phyloP scores from a whole-genome alignment of 2,329 filamentous ascomycete genomes.

The Coniochaeta sp. region DNA sequence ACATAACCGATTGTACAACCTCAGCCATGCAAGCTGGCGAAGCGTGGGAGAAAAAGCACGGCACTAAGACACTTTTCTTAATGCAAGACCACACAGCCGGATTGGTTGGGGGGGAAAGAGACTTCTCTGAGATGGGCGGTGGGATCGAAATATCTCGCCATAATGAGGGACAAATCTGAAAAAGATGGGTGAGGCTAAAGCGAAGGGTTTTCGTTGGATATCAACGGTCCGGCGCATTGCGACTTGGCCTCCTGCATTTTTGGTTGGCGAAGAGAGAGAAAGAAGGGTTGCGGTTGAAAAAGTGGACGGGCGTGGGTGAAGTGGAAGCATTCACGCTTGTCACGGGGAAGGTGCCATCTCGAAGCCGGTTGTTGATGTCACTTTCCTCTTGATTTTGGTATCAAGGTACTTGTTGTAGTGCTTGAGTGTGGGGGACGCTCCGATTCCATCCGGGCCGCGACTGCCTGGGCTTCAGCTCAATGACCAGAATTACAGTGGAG shows the following conservation, averaged over 20 bases:
- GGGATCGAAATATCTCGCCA: not conserved
- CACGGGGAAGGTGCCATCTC: not conserved
- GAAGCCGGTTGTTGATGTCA: not conserved
- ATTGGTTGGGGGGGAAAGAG: not conserved
- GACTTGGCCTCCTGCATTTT: not conserved
- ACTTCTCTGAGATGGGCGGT: not conserved
- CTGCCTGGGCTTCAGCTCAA: constrained; percentile 1
- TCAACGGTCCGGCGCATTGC: not conserved
- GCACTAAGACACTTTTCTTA: not conserved
- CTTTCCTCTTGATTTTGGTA: not conserved
- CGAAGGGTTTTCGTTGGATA: not conserved
- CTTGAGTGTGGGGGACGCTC: not conserved
- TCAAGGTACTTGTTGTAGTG: not conserved
- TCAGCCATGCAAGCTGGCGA: not conserved
- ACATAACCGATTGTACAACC: not conserved
- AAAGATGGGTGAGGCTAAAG: not conserved
- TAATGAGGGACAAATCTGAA: not conserved
- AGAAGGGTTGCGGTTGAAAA: not conserved
- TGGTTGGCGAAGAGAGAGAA: constrained; percentile 1
- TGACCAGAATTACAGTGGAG: not conserved
- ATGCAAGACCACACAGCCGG: not conserved
- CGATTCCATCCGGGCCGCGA: constrained; percentile 1
- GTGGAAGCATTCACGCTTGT: not conserved
- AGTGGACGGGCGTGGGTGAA: not conserved
- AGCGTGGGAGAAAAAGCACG: not conserved